Conservation (phyloP, 371 early-diverging fungal species). For the Apophysomyces elegans region DNA sequence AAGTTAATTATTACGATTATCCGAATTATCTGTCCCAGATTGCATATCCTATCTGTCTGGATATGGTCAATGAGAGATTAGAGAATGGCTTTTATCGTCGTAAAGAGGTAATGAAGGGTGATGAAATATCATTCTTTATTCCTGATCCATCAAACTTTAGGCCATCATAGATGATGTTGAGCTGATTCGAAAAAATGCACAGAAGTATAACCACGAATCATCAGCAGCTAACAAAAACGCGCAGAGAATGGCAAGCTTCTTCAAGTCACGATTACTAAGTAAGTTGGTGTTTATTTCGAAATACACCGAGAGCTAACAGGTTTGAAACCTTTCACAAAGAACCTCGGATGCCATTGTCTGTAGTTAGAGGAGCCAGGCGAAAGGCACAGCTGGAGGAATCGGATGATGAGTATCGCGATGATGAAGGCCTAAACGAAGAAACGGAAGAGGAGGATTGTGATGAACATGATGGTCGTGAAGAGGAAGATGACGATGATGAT, state of each 20-base stretch:
- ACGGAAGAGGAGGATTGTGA: slow-evolving; percentile 41
- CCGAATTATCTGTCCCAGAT: slow-evolving; percentile 67
- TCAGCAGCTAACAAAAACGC: slow-evolving; percentile 65
- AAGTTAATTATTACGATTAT: slow-evolving; percentile 70
- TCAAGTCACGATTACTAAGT: slow-evolving; percentile 55
- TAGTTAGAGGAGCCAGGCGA: slow-evolving; percentile 37
- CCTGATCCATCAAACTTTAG: slow-evolving; percentile 18
- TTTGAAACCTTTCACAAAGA: slow-evolving; percentile 27
- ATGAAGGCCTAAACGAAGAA: slow-evolving; percentile 35
- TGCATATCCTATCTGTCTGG: slow-evolving; percentile 75
- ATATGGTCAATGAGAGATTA: slow-evolving; percentile 60
- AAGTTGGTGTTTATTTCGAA: slow-evolving; percentile 18
- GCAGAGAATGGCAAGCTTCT: slow-evolving; percentile 59
- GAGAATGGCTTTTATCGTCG: slow-evolving; percentile 67
- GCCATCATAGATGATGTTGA: slow-evolving; percentile 71
- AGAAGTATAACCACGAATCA: slow-evolving; percentile 66
- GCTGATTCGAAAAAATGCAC: slow-evolving; percentile 69
- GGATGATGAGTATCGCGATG: slow-evolving; percentile 45
- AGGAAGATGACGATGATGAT: slow-evolving; percentile 43
- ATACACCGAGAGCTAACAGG: neutral
- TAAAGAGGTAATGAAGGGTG: slow-evolving; percentile 38
- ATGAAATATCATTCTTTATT: too few species aligned
- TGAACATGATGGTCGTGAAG: slow-evolving; percentile 34
- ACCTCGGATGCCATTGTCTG: slow-evolving; percentile 46
- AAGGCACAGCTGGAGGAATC: slow-evolving; percentile 40